Percentiles rank a stretch among this genome's conserved stretches.
Evolutionary conservation across 768 basidiomycete species (phyloP).

Genomic region (Rhodosporidiobolus odoratus): DNA sequence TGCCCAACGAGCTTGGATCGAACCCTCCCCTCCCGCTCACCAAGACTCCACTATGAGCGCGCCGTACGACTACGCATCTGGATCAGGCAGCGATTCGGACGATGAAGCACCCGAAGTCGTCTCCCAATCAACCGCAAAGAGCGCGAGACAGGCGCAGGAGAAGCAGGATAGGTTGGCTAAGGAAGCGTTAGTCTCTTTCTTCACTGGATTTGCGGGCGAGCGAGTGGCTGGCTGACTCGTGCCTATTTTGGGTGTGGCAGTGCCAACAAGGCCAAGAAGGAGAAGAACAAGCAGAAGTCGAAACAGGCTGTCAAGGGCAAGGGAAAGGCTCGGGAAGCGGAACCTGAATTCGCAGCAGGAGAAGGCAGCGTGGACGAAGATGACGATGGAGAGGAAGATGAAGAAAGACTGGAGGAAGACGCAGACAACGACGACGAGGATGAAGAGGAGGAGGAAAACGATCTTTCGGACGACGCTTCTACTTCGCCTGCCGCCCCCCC

Average conservation of each 20-base stretch:
- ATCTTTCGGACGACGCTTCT: too few relatives aligned
- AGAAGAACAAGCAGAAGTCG: slow-evolving; percentile 1
- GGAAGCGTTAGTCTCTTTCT: slow-evolving; percentile 3
- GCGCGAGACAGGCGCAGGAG: slow-evolving; percentile 5
- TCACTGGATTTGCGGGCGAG: neutral
- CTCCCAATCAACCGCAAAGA: slow-evolving; percentile 16
- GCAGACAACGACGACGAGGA: slow-evolving; percentile 3
- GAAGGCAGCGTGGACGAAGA: neutral
- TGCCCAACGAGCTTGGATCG: neutral
- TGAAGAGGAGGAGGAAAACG: slow-evolving; percentile 6
- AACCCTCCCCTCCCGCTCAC: neutral
- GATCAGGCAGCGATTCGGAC: slow-evolving; percentile 14
- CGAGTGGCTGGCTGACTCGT: too few relatives aligned
- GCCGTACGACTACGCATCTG: slow-evolving; percentile 7
- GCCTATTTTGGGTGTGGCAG: too few relatives aligned
- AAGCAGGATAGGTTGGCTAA: slow-evolving; percentile 1
- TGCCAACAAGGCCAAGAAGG: neutral
- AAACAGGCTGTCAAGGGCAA: slow-evolving; percentile 21
- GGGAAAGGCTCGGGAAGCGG: slow-evolving; percentile 2
- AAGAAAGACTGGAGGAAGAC: neutral
- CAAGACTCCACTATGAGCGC: neutral
- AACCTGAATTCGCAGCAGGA: neutral
- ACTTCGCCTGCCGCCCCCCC: neutral
- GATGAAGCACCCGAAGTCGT: slow-evolving; percentile 37
- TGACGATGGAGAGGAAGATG: neutral